Base-by-base conservation (phyloP, 2,329 filamentous ascomycete species). In the Epichloe sylvatica region DNA sequence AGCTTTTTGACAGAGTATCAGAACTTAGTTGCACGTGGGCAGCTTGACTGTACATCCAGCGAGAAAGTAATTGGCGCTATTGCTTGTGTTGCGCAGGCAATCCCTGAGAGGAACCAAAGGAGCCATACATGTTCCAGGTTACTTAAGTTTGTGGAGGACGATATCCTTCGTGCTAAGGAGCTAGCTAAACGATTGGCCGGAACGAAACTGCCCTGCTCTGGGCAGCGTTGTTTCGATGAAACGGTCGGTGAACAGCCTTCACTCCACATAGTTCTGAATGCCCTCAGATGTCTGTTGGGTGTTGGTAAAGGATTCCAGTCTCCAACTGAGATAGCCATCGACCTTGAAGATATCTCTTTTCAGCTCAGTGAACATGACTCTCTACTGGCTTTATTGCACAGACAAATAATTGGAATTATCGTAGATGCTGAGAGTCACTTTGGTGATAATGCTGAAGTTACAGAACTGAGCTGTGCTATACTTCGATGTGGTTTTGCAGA, bases 401-500 rank as follows among this genome's bases (percentile, higher is more conserved):
- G 60, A 15, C 66, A 65, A n/a, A 69, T 77, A 7, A 64, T 77
- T 52, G 60, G 62, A 5, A 68, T 76, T 12, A 63, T 79, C 35
- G 61, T 69, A 11, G 65, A 70, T n/a, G 54, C 75, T 4, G 74
- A 76, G 52, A 53, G 60, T 3, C 59, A 76, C 0, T 81, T 88
- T 43, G 73, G 70, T 3, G 67, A 65, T 2, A 80, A 77, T 51
- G 75, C 78, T 21, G 86, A 90, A 55, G 75, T 87, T 11, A 74
- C 84, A 21, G 85, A 90, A 58, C 73, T 78, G 4, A 79, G 83
- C 35, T 92, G 86, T 65, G 74, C 73, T 51, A 77, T 90, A 45
- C 72, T 91, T 46, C 78, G 81, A 39, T 77, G 80, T 19, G 87
- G 87, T 0, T 90, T 90, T 59, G 81, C 81, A 1, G 87, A 94